A percentile compares a stretch with the other conserved stretches of the same genome.
phyloP scores from a whole-genome alignment of 2,329 filamentous ascomycete genomes.

The Talaromyces sp. region DNA sequence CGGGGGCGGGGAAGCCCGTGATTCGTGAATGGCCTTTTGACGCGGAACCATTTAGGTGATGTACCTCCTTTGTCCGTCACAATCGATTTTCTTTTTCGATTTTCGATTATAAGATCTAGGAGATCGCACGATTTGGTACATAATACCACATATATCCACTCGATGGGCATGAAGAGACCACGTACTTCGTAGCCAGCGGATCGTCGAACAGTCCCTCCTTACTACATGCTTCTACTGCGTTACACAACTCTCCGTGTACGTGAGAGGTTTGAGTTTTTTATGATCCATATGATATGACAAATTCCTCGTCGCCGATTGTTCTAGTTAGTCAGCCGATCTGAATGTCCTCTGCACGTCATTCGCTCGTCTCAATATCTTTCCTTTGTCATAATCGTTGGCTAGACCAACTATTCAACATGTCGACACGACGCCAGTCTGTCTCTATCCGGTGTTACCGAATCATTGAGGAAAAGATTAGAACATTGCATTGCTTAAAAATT shows the following conservation, averaged over 20 bases:
- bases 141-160: neutral
- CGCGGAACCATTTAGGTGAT: neutral
- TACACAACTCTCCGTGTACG: neutral
- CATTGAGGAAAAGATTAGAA: neutral
- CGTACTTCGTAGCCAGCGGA: neutral
- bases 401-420: neutral
- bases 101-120: neutral
- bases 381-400: neutral
- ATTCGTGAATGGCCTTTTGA: neutral
- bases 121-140: neutral
- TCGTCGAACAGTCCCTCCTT: neutral
- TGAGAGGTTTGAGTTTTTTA: neutral
- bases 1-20: conserved; percentile 5
- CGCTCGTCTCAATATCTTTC: neutral
- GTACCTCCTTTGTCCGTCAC: neutral
- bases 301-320: neutral
- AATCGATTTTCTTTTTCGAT: neutral
- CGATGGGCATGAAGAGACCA: neutral
- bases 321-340: neutral
- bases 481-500: no score
- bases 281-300: neutral
- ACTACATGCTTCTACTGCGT: neutral
- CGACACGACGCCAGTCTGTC: neutral
- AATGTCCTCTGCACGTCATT: neutral
- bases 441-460: neutral